These are phyloP conservation scores for Saposhnikovia divaricata DNA, from an alignment of 129 eudicot species.

Conservation along the genomic window DNA sequence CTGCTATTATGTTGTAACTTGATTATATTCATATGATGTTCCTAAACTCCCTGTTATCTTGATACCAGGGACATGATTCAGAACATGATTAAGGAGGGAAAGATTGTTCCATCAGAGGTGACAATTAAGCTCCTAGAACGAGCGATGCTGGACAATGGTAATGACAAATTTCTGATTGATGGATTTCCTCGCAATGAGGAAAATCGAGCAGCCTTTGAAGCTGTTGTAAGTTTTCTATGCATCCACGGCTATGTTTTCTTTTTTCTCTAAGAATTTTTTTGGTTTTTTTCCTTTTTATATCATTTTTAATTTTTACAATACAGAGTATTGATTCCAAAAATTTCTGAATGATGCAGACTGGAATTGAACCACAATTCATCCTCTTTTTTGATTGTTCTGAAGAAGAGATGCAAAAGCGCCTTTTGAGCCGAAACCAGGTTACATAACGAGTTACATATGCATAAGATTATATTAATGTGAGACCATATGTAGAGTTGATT, in stretches of 20 bases:
- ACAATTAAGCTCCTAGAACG: slow-evolving; percentile 89
- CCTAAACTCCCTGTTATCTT: not conserved
- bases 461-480: not conserved
- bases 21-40: not conserved
- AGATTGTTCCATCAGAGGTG: slow-evolving; percentile 94
- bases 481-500: not conserved
- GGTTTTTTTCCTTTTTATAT: not conserved
- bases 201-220: slow-evolving; percentile 89
- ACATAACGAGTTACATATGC: slow-evolving; percentile 3
- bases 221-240: slow-evolving; percentile 48
- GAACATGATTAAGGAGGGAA: slow-evolving; percentile 95
- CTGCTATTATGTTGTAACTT: not conserved
- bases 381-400: slow-evolving; percentile 90
- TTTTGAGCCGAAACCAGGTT: slow-evolving; percentile 89
- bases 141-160: slow-evolving; percentile 71
- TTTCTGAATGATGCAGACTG: slow-evolving; percentile 48
- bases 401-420: slow-evolving; percentile 97
- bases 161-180: slow-evolving; percentile 85
- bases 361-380: slow-evolving; percentile 78
- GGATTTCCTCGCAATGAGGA: slow-evolving; percentile 99
- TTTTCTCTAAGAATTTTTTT: not conserved
- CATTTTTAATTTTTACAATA: not conserved
- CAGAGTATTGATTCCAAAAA: not conserved
- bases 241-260: not conserved
- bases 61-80: slow-evolving; percentile 79